These are phyloP conservation scores for Mycena venus DNA, from an alignment of 768 basidiomycete species.

Conservation along the genomic window DNA sequence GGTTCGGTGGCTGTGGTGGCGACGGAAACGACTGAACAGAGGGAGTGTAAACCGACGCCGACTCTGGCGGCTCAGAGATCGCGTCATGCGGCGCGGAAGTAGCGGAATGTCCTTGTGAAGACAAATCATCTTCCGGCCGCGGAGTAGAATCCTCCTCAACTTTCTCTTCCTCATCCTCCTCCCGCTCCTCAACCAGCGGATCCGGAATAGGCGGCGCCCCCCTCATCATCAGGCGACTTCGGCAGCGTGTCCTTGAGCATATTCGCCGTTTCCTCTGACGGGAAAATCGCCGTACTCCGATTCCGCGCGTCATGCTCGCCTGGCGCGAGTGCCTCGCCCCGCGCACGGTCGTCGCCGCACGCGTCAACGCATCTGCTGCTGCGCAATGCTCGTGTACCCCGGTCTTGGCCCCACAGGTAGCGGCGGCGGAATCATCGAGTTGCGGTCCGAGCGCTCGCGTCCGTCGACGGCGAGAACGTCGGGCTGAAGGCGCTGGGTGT, in stretches of 20 bases:
- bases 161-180: neutral
- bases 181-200: neutral
- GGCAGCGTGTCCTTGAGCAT: constrained; percentile 19
- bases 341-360: constrained; percentile 53
- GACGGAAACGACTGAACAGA: constrained; percentile 17
- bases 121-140: neutral
- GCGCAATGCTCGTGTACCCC: constrained; percentile 52
- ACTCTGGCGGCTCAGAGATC: constrained; percentile 12
- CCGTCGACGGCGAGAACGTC: constrained; percentile 35
- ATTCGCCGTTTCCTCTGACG: constrained; percentile 15
- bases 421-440: constrained; percentile 47
- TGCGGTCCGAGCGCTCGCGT: neutral
- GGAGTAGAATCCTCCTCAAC: neutral
- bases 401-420: constrained; percentile 27
- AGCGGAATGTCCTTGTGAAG: neutral
- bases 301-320: constrained; percentile 41
- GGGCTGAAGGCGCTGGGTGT: constrained; percentile 63
- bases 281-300: constrained; percentile 31
- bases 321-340: constrained; percentile 54
- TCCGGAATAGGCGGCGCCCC: neutral
- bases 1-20: neutral
- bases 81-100: neutral
- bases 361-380: constrained; percentile 55
- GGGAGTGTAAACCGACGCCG: constrained; percentile 25
- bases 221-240: neutral